A percentile compares a stretch with the other conserved stretches of the same genome.
These are phyloP conservation scores for Geranium incanum DNA, from an alignment of 441 rosid species.

Conservation along the genomic window DNA sequence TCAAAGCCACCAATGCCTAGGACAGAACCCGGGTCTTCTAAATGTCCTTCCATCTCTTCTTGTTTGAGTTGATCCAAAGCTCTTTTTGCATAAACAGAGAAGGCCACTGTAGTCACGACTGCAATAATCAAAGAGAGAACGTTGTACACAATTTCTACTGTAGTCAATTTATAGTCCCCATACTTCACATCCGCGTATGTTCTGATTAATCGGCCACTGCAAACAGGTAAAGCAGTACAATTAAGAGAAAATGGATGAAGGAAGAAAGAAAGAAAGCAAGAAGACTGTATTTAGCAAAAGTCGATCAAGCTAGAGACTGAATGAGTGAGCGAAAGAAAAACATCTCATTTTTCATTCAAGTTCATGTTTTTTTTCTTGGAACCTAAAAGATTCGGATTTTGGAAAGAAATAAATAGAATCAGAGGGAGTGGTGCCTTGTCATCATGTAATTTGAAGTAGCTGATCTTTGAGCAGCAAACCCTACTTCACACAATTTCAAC, in stretches of 20 bases:
- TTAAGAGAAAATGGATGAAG: no score
- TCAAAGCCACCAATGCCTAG: slow-evolving; percentile 26
- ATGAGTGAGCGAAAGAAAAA: slow-evolving; percentile 39
- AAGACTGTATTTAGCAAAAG: no score
- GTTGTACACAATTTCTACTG: slow-evolving; percentile 75
- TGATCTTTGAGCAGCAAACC: no score
- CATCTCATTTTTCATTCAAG: no score
- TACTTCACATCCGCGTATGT: slow-evolving; percentile 73
- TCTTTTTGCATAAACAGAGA: slow-evolving; percentile 76
- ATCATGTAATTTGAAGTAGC: no score
- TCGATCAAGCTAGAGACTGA: slow-evolving; percentile 9
- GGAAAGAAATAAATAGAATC: no score
- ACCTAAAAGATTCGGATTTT: no score
- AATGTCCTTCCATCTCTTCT: slow-evolving; percentile 18
- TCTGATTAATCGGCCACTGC: slow-evolving; percentile 81
- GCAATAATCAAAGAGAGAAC: slow-evolving; percentile 68
- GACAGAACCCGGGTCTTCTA: slow-evolving; percentile 15
- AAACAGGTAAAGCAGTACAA: slow-evolving; percentile 14
- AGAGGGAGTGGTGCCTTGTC: no score
- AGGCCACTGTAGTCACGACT: slow-evolving; percentile 58
- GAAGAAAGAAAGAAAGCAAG: no score
- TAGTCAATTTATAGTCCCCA: slow-evolving; percentile 60
- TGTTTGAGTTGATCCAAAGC: slow-evolving; percentile 63
- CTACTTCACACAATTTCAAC: no score
- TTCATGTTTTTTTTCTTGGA: no score